Evolutionary conservation across 2,329 filamentous ascomycete species (phyloP), one percentile per base, ranked within the genome.

Genomic region (Talaromyces atroroseus): DNA sequence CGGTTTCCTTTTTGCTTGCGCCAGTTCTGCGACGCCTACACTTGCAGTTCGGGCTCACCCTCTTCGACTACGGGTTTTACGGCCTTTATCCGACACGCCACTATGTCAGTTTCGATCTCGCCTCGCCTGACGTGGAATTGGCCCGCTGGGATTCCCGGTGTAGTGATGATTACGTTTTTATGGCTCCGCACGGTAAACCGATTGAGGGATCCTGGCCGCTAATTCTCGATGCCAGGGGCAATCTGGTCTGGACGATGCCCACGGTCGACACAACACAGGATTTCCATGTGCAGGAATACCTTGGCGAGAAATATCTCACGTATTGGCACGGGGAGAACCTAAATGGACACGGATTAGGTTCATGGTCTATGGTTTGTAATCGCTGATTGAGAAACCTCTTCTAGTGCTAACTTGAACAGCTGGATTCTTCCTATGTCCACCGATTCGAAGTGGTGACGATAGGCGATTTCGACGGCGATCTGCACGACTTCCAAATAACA

Each of bases 401-500:
- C 38, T 5, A 5, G n/a, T 5, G 18, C 38, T 42, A 21, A 42
- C 38, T 21, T 4, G 2, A 7, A 18, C 21, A 54, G 52, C 16
- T 54, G 12, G 45, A 54, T 23, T 54, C 52, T 1, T 49, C 44
- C 10, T 54, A 54, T 40, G 12, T 18, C 8, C 20, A 47, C 18
- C 16, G 12, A 11, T 54, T 18, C 32, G 29, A 20, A 38, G 26
- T 38, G 12, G 24, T 12, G 29, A 24, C 20, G 5, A 44, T 34
- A 16, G 20, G 42, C 18, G 42, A 36, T 18, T 21, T 21, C 26
- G 44, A 34, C 0, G 68, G 57, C 11, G 78, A 80, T 58, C 59
- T 76, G 12, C 74, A 79, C 56, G 76, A 79, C 54, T 77, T 78
- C 40, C 66, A 64, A 10, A 73, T 79, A 56, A 78, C 76, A 0